A percentile compares a stretch with the other conserved stretches of the same genome.
phyloP scores from a whole-genome alignment of 257 asterid species.

The Solanum sejunctum region DNA sequence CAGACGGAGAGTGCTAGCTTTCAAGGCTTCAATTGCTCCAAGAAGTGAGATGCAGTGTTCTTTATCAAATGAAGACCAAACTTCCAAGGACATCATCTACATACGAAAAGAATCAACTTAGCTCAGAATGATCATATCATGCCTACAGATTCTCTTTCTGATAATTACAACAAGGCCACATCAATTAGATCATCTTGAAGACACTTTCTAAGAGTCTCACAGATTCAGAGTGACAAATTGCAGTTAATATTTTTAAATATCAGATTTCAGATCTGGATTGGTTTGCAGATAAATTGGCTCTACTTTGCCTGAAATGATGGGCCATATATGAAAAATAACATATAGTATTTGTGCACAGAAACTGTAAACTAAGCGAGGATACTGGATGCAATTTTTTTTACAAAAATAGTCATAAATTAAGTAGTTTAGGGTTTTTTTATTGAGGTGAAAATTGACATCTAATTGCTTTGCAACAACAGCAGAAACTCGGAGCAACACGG shows the following conservation, averaged over 20 bases:
- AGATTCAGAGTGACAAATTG: neutral
- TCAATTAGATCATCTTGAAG: neutral
- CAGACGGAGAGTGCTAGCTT: conserved; percentile 88
- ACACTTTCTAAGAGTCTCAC: neutral
- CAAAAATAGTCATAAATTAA: neutral
- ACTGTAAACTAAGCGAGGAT: neutral
- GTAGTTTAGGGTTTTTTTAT: neutral
- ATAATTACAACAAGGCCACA: neutral
- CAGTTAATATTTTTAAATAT: neutral
- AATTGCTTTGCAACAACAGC: neutral
- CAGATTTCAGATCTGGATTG: neutral
- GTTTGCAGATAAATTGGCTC: neutral
- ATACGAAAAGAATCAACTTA: neutral
- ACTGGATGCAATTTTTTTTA: neutral
- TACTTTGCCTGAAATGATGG: neutral
- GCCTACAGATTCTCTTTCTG: neutral
- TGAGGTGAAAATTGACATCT: neutral
- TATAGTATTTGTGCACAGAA: neutral
- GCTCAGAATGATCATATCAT: conserved; percentile 2
- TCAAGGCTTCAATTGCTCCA: conserved; percentile 86
- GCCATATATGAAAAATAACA: neutral
- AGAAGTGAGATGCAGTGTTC: conserved; percentile 55
- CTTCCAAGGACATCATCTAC: conserved; percentile 55
- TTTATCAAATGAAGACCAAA: conserved; percentile 64
- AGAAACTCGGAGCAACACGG: neutral